Evolutionary conservation across 2,329 filamentous ascomycete genomes (phyloP), one percentile per base, ranked within the genome.

Genomic region (Penicillium hesseltinei): DNA sequence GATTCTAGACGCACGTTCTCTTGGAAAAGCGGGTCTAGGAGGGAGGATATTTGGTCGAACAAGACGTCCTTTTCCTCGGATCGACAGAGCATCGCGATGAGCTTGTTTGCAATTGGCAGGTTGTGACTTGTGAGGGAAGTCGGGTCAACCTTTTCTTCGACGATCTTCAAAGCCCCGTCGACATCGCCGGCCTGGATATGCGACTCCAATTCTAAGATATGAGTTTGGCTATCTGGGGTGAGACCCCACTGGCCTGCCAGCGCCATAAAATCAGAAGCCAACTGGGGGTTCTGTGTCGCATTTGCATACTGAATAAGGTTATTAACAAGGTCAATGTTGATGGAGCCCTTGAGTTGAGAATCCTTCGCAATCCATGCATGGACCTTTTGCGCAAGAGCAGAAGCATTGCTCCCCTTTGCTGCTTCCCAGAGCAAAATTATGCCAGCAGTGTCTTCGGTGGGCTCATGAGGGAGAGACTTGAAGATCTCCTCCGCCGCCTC

Each of bases 251-350:
- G 85, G 44, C 82, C 72, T 2, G 87, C 86, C 11, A 97, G 75
- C 1, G 82, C 76, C 46, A 91, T 80, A 61, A 92, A 89, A 13
- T 90, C 83, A 69, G 92, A 87, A 5, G 90, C 90, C 45, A 90
- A 78, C 63, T 89, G 85, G 0, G 86, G 81, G 65, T 95, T 87
- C 11, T 87, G 80, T 54, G 82, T 82, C n/a, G 84, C 83, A 62
- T 88, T 87, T 10, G 91, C 90, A 56, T 87, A 86, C 52, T 84
- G 82, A 19, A 97, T 81, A 27, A 97, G 80, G 6, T 80, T 77
- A 68, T 97, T 96, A 66, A 97, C 86, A 6, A 89, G 91, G 3
- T 82, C 76, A 7, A 86, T 86, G 54, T 90, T 87, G 0, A 91
- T 85, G 7, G 78, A 73, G 3, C 82, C 64, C 17, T 77, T 75